Percentiles rank a stretch among this genome's conserved stretches.
Evolutionary conservation across 495 filamentous ascomycete genomes (phyloP).

Genomic region (Neurospora tetrasperma): DNA sequence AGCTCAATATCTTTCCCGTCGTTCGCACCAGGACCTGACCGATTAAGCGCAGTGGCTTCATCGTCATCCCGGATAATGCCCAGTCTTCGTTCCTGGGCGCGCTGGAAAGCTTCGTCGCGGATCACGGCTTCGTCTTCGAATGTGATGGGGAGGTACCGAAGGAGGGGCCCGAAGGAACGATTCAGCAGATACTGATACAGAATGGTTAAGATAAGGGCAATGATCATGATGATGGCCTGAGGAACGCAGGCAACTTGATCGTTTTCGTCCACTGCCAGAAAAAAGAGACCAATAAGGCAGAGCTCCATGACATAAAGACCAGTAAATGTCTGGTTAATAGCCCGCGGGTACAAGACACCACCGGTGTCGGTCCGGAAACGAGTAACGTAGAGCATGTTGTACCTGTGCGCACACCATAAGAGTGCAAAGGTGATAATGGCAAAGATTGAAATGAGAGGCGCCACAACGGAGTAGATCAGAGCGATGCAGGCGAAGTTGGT

Average conservation of each 20-base stretch:
- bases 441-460: slow-evolving; percentile 86
- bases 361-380: slow-evolving; percentile 89
- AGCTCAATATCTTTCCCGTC: slow-evolving; percentile 48
- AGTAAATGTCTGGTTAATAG: slow-evolving; percentile 93
- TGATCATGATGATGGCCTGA: slow-evolving; percentile 86
- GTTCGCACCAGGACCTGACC: neutral
- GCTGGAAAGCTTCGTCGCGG: slow-evolving; percentile 78
- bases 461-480: slow-evolving; percentile 81
- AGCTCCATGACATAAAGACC: slow-evolving; percentile 94
- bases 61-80: slow-evolving; percentile 44
- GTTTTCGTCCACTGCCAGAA: slow-evolving; percentile 59
- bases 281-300: slow-evolving; percentile 83
- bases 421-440: slow-evolving; percentile 88
- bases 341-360: slow-evolving; percentile 82
- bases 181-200: slow-evolving; percentile 78
- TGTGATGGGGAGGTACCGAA: slow-evolving; percentile 86
- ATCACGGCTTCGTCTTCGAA: slow-evolving; percentile 88
- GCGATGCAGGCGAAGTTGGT: slow-evolving; percentile 93
- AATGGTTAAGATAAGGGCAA: slow-evolving; percentile 58
- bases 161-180: slow-evolving; percentile 72
- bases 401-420: slow-evolving; percentile 93
- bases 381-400: slow-evolving; percentile 92
- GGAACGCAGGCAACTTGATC: slow-evolving; percentile 55
- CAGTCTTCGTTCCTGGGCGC: slow-evolving; percentile 56
- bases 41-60: slow-evolving; percentile 18